These are phyloP conservation scores for Saccharomyces hybrid DNA, from an alignment of 1,139 yeast species.

Conservation along the genomic window DNA sequence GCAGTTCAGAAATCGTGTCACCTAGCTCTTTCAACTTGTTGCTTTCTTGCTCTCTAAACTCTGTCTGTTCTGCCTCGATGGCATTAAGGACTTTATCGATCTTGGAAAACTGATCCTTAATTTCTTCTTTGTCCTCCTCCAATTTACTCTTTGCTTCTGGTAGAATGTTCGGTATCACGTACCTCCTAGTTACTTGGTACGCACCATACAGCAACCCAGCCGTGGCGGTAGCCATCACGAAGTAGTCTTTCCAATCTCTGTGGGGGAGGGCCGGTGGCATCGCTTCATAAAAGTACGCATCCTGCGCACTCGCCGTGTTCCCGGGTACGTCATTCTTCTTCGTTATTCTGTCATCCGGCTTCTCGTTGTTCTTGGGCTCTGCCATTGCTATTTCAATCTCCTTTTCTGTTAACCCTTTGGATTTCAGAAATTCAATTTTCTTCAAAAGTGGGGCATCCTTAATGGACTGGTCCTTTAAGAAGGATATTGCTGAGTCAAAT, in stretches of 20 bases:
- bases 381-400: conserved; percentile 67
- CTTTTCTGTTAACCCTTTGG: conserved; percentile 41
- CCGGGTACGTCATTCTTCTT: background rate
- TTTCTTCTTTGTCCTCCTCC: conserved; percentile 75
- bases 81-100: conserved; percentile 71
- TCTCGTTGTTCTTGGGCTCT: conserved; percentile 15
- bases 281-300: conserved; percentile 22
- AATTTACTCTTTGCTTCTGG: conserved; percentile 80
- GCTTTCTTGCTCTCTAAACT: conserved; percentile 56
- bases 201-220: conserved; percentile 86
- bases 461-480: conserved; percentile 72
- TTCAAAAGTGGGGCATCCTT: conserved; percentile 70
- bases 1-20: conserved; percentile 58
- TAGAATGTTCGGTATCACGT: conserved; percentile 69
- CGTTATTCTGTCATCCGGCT: background rate
- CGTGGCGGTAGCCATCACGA: conserved; percentile 96
- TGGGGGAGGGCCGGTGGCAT: conserved; percentile 74
- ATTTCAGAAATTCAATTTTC: conserved; percentile 78
- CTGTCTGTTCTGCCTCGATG: conserved; percentile 64
- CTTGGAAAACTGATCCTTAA: conserved; percentile 74
- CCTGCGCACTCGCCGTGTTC: background rate
- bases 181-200: conserved; percentile 70
- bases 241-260: conserved; percentile 93
- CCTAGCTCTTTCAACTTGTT: conserved; percentile 61
- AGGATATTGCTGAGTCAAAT: conserved; percentile 70